A percentile compares a stretch with the other conserved stretches of the same genome.
These are phyloP conservation scores for Protomyces lactucae-debilis DNA, from an alignment of 1,139 yeast species.

Conservation along the genomic window DNA sequence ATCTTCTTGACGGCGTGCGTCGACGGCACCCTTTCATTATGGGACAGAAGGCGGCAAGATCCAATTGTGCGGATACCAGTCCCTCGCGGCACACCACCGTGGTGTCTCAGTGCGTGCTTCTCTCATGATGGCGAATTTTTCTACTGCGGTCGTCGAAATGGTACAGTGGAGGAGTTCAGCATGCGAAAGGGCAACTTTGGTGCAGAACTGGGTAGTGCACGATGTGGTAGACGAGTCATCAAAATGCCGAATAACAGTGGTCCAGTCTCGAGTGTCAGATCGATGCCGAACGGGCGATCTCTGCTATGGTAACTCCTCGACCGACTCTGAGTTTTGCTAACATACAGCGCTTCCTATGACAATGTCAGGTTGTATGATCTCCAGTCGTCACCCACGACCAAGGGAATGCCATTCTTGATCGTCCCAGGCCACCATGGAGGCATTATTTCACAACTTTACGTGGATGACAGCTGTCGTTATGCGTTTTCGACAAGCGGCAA, in stretches of 20 bases:
- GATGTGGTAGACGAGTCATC: conserved; percentile 44
- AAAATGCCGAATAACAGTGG: conserved; percentile 87
- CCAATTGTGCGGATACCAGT: conserved; percentile 56
- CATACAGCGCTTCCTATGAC: conserved; percentile 69
- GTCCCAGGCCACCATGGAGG: conserved; percentile 66
- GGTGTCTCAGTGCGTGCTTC: conserved; percentile 88
- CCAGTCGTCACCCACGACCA: conserved; percentile 43
- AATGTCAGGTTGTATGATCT: conserved; percentile 82
- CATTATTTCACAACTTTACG: conserved; percentile 51
- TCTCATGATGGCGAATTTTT: conserved; percentile 72
- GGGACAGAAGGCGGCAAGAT: conserved; percentile 65
- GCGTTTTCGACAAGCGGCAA: conserved; percentile 90
- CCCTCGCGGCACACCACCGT: conserved; percentile 74
- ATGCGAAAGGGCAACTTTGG: conserved; percentile 53
- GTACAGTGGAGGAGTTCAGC: conserved; percentile 71
- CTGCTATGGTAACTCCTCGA: conserved; percentile 46
- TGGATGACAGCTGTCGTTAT: conserved; percentile 83
- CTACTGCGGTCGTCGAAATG: conserved; percentile 84
- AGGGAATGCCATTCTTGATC: conserved; percentile 48
- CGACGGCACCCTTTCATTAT: conserved; percentile 74
- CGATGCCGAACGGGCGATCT: conserved; percentile 78
- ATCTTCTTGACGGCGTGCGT: conserved; percentile 75
- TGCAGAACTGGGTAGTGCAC: conserved; percentile 40
- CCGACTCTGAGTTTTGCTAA: not conserved
- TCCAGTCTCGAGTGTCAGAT: conserved; percentile 72